Evolutionary conservation across 805 yeast species (phyloP).

Genomic region (Lipomyces lipofer): DNA sequence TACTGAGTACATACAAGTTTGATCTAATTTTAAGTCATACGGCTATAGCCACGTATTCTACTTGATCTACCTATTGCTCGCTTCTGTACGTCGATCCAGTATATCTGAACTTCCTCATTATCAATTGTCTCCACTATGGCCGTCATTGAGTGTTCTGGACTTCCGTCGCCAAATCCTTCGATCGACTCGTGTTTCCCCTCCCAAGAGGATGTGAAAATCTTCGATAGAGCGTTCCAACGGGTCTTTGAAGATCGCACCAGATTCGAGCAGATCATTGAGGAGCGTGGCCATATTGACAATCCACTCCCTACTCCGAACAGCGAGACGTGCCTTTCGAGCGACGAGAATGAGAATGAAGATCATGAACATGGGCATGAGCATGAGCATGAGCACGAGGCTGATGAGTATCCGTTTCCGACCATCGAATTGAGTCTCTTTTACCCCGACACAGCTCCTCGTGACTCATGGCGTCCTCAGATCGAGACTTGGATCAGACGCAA

Average conservation of each 20-base stretch:
- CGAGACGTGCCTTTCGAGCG: conserved; percentile 25
- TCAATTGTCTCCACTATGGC: conserved; percentile 9
- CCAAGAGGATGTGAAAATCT: conserved; percentile 17
- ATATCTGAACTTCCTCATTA: too few relatives aligned
- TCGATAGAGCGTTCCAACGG: conserved; percentile 25
- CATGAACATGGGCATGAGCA: conserved; percentile 11
- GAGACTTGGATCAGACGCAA: conserved; percentile 42
- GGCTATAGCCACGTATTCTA: neutral
- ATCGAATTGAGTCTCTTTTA: conserved; percentile 34
- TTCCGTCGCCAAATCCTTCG: conserved; percentile 32
- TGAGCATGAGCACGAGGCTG: conserved; percentile 13
- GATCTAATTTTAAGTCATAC: too few relatives aligned
- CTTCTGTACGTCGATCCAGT: neutral
- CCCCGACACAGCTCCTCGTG: conserved; percentile 44
- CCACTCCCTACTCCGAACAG: conserved; percentile 26
- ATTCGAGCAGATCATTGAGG: conserved; percentile 7
- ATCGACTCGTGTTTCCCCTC: conserved; percentile 20
- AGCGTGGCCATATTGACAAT: conserved; percentile 1
- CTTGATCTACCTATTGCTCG: neutral
- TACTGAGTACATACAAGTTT: neutral
- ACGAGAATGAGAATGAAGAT: conserved; percentile 17
- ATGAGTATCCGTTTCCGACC: conserved; percentile 25
- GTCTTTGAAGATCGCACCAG: conserved; percentile 14
- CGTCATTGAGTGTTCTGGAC: conserved; percentile 22
- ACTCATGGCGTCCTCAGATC: conserved; percentile 42